phyloP scores from a whole-genome alignment of 495 filamentous ascomycete genomes.

The Polyplosphaeria fusca region DNA sequence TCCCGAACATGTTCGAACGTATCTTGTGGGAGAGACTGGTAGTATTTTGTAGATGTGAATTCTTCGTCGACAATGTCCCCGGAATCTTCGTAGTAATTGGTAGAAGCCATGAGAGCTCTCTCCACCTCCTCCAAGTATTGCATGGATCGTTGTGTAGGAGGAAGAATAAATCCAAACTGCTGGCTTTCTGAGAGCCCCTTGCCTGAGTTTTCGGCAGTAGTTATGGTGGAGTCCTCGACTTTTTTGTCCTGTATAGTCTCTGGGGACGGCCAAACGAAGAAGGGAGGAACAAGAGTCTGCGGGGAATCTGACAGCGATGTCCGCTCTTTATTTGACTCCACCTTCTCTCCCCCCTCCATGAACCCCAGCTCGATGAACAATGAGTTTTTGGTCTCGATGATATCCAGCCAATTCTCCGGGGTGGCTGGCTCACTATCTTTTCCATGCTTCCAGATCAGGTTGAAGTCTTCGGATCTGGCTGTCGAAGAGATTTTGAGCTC shows the following conservation, averaged over 20 bases:
- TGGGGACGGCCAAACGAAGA: constrained; percentile 19
- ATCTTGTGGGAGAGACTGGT: constrained; percentile 12
- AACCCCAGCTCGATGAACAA: constrained; percentile 18
- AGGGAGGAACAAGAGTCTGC: constrained; percentile 11
- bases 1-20: background rate
- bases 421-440: constrained; percentile 1
- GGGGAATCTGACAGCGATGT: background rate
- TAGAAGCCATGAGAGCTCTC: constrained; percentile 5
- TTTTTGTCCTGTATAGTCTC: background rate
- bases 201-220: background rate
- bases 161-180: constrained; percentile 3
- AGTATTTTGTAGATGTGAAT: constrained; percentile 22
- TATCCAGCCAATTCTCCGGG: constrained; percentile 20
- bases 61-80: constrained; percentile 2
- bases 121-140: constrained; percentile 18
- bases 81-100: background rate
- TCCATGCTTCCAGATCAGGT: background rate
- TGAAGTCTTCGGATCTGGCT: background rate
- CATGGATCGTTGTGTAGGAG: background rate
- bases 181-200: too few species aligned
- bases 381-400: background rate
- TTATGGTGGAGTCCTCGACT: too few species aligned
- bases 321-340: background rate
- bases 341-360: background rate
- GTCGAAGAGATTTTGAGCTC: constrained; percentile 2